A percentile compares a stretch with the other conserved stretches of the same genome.
These are phyloP conservation scores for Beta macrorhiza DNA, from an alignment of 179 eudicot species.

Conservation along the genomic window DNA sequence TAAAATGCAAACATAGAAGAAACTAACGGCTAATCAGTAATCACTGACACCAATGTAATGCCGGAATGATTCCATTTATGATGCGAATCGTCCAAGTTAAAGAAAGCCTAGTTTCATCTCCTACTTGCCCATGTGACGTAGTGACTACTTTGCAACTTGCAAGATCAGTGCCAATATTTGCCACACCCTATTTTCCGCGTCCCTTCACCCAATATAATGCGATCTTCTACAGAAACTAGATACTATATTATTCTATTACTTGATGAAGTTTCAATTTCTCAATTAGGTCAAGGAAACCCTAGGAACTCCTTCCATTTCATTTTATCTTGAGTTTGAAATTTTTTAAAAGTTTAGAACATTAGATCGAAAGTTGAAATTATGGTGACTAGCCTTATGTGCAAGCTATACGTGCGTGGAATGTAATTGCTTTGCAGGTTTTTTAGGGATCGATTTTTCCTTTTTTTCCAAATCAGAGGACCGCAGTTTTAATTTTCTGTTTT, in stretches of 20 bases:
- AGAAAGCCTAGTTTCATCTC: neutral
- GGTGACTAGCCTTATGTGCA: too few species aligned
- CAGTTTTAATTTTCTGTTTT: too few species aligned
- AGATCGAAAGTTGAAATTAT: too few species aligned
- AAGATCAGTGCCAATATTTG: too few species aligned
- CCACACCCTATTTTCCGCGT: slow-evolving; percentile 10
- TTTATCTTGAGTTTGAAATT: too few species aligned
- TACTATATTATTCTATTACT: neutral
- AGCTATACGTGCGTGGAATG: too few species aligned
- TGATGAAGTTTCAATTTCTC: neutral
- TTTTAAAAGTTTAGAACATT: too few species aligned
- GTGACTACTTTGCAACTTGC: neutral
- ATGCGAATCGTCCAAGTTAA: slow-evolving; percentile 18
- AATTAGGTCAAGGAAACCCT: neutral
- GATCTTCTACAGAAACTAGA: neutral
- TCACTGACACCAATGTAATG: neutral
- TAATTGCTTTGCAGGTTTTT: too few species aligned
- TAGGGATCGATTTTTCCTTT: too few species aligned
- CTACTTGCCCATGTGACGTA: slow-evolving; percentile 9
- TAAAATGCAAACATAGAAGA: neutral
- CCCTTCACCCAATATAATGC: neutral
- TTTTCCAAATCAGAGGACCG: too few species aligned
- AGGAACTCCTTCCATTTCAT: neutral
- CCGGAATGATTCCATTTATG: slow-evolving; percentile 10
- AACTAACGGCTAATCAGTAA: neutral